Conservation (phyloP, 495 filamentous ascomycete genomes). For the Jackrogersella minutella region DNA sequence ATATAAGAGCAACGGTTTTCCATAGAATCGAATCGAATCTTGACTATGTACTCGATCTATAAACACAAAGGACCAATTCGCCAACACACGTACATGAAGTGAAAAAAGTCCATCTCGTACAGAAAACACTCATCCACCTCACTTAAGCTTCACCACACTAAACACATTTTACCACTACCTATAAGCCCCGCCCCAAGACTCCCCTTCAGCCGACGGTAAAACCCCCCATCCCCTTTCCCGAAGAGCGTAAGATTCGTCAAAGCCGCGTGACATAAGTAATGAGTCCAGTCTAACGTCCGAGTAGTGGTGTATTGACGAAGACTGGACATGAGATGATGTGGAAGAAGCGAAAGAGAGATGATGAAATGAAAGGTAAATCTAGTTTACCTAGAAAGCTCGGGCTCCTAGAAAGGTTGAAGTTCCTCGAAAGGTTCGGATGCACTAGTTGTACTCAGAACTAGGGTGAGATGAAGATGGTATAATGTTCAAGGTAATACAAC, state of each 20-base stretch:
- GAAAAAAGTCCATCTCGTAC: slow-evolving; percentile 7
- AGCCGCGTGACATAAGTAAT: background rate
- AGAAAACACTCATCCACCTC: no score
- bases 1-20: no score
- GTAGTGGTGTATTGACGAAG: no score
- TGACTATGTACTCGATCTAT: background rate
- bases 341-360: background rate
- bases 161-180: background rate
- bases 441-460: no score
- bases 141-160: background rate
- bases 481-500: background rate
- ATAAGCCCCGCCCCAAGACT: background rate
- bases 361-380: background rate
- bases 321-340: background rate
- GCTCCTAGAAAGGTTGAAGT: no score
- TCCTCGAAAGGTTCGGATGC: no score
- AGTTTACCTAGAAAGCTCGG: background rate
- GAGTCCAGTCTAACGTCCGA: background rate
- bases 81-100: background rate
- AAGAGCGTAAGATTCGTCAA: slow-evolving; percentile 11
- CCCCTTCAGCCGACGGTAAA: background rate
- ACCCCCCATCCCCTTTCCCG: background rate
- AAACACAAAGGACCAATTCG: background rate
- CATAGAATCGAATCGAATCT: background rate
- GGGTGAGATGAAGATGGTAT: background rate